Evolutionary conservation across 441 rosid species (phyloP), one percentile per base, ranked within the genome.

Genomic region (Croton setiger): DNA sequence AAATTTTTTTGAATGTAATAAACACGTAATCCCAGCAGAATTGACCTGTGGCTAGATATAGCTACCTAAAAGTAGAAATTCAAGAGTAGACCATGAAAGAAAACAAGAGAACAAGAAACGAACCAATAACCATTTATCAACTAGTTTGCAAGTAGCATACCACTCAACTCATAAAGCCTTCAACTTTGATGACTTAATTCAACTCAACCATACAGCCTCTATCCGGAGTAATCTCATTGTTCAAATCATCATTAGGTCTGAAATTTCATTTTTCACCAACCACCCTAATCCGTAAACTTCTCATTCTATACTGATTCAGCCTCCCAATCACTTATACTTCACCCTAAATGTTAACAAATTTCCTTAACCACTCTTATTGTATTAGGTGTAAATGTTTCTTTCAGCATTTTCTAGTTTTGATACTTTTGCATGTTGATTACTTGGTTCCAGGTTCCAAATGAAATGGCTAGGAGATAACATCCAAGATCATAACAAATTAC

Each of bases 61-160:
- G 18, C n/a, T 37, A n/a, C 15, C 8, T 57, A 35, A 58, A 18
- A 27, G 37, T 7, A 62, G 15, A 67, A 18, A 73, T 66, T 36
- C 52, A 45, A 23, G 13, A 43, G 11, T 39, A 10, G 54, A 23
- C 63, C 18, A 35, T 8, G 31, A 20, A 36, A 31, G 48, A 17
- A 70, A 47, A 54, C 35, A 33, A 58, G 15, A 6, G 1, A 27
- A 47, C 2, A 57, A 55, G 55, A 33, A 14, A 35, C 5, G 15
- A n/a, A n/a, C 4, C 31, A 55, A 55, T 27, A n/a, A 15, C 27
- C 43, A 55, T 47, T 14, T 36, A 21, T 36, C 37, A 23, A 23
- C 41, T 68, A 49, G 15, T 48, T 21, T 60, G 23, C 15, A 13
- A 36, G 14, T 15, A 23, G 36, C 48, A 21, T 35, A 49, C 62